phyloP scores from a whole-genome alignment of 352 stramenopile species.

The Globisporangium megalacanthum region DNA sequence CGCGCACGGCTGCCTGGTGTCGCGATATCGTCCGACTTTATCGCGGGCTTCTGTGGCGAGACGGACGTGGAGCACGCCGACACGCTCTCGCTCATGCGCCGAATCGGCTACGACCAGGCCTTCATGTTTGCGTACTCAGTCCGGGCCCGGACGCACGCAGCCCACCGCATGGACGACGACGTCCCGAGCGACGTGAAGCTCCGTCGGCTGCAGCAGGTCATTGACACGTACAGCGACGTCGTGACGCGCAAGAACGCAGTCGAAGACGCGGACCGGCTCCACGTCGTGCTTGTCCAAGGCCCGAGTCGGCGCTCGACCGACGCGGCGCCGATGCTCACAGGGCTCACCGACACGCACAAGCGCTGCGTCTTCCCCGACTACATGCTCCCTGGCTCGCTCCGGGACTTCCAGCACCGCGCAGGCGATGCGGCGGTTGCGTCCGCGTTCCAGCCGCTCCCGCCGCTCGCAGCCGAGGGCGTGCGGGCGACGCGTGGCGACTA shows the following conservation, averaged over 20 bases:
- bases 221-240: constrained; percentile 90
- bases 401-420: constrained; percentile 32
- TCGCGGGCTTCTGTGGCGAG: constrained; percentile 98
- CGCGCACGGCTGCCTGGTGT: constrained; percentile 73
- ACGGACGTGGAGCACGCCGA: constrained; percentile 96
- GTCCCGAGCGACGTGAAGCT: constrained; percentile 93
- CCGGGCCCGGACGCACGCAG: constrained; percentile 94
- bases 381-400: constrained; percentile 42
- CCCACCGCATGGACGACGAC: constrained; percentile 95
- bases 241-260: constrained; percentile 89
- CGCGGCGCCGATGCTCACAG: constrained; percentile 71
- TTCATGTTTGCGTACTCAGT: constrained; percentile 99
- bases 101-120: constrained; percentile 94
- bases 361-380: constrained; percentile 81
- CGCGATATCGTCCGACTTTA: constrained; percentile 95
- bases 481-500: constrained; percentile 68
- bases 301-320: constrained; percentile 76
- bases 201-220: constrained; percentile 94
- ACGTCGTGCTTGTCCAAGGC: constrained; percentile 96
- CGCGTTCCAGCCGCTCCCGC: constrained; percentile 44
- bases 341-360: constrained; percentile 87
- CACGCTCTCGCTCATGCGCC: constrained; percentile 85
- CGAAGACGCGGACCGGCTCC: constrained; percentile 90
- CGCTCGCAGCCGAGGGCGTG: constrained; percentile 26
- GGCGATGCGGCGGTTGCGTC: constrained; percentile 21